These are phyloP conservation scores for Cornus suecica DNA, from an alignment of 148 eudicot genomes.

Conservation along the genomic window DNA sequence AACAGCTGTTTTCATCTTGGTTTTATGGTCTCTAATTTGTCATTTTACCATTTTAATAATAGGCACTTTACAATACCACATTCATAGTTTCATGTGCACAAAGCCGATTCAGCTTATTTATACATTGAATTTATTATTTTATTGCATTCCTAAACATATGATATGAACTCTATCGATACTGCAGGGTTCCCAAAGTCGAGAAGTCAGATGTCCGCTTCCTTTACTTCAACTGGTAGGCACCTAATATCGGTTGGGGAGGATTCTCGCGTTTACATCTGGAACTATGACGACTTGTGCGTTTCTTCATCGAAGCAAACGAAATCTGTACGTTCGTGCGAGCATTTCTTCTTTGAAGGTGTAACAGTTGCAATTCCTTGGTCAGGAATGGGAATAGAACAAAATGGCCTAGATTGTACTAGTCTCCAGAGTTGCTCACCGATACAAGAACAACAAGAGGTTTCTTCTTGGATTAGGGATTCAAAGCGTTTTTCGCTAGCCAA, in stretches of 20 bases:
- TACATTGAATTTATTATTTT: neutral
- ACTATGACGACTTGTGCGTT: conserved; percentile 29
- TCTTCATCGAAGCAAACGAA: conserved; percentile 30
- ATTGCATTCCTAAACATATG: conserved; percentile 1
- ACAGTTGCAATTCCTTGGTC: conserved; percentile 64
- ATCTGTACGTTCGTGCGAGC: conserved; percentile 61
- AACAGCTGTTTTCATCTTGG: conserved; percentile 4
- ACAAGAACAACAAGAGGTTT: conserved; percentile 15
- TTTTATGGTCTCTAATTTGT: neutral
- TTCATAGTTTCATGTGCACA: neutral
- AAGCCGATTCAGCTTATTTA: neutral
- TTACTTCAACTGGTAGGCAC: conserved; percentile 50
- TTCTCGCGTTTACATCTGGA: conserved; percentile 70
- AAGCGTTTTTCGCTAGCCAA: conserved; percentile 36
- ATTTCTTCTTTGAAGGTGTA: conserved; percentile 48
- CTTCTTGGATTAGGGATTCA: conserved; percentile 24
- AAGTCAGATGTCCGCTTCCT: conserved; percentile 66
- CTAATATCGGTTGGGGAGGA: conserved; percentile 66
- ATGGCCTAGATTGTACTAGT: neutral
- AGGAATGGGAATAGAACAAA: conserved; percentile 11
- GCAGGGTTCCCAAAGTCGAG: conserved; percentile 67
- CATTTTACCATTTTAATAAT: neutral
- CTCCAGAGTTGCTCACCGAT: neutral
- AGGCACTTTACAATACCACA: neutral
- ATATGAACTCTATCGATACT: neutral